Evolutionary conservation across 2,329 filamentous ascomycete genomes (phyloP).

Genomic region (Botryotinia convoluta): DNA sequence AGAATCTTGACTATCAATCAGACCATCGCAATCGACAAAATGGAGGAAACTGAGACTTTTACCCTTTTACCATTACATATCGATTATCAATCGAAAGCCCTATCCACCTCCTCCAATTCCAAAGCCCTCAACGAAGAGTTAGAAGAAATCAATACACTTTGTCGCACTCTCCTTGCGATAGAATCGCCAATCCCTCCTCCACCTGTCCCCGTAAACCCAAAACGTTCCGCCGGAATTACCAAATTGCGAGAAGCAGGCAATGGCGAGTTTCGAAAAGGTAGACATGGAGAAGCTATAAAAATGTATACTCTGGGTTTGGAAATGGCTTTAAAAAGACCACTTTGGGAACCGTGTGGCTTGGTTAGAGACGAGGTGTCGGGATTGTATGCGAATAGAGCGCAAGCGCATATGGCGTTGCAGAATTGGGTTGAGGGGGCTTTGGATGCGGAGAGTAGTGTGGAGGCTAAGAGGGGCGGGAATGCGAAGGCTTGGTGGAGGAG

Average conservation of each 20-base stretch:
- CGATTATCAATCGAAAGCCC: constrained; percentile 76
- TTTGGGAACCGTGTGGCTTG: constrained; percentile 83
- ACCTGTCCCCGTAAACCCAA: constrained; percentile 87
- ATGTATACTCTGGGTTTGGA: constrained; percentile 84
- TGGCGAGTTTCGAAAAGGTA: constrained; percentile 73
- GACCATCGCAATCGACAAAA: constrained; percentile 32
- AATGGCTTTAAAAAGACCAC: constrained; percentile 78
- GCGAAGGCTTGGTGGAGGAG: constrained; percentile 93
- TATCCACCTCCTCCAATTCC: constrained; percentile 52
- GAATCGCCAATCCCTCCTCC: constrained; percentile 71
- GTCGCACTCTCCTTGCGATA: constrained; percentile 69
- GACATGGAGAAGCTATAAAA: constrained; percentile 71
- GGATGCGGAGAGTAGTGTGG: constrained; percentile 84
- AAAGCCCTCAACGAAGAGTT: constrained; percentile 63
- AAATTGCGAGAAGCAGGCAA: constrained; percentile 92
- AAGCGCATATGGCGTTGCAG: constrained; percentile 80
- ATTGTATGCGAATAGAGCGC: constrained; percentile 82
- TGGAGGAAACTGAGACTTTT: constrained; percentile 70
- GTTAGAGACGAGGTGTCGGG: constrained; percentile 80
- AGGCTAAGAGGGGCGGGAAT: constrained; percentile 82
- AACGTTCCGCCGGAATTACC: constrained; percentile 80
- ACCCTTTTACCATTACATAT: constrained; percentile 77
- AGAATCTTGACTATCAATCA: neutral
- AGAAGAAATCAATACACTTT: constrained; percentile 71
- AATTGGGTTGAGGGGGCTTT: constrained; percentile 83